phyloP scores from a whole-genome alignment of 2,329 filamentous ascomycete genomes.

The Colletotrichum cereale region DNA sequence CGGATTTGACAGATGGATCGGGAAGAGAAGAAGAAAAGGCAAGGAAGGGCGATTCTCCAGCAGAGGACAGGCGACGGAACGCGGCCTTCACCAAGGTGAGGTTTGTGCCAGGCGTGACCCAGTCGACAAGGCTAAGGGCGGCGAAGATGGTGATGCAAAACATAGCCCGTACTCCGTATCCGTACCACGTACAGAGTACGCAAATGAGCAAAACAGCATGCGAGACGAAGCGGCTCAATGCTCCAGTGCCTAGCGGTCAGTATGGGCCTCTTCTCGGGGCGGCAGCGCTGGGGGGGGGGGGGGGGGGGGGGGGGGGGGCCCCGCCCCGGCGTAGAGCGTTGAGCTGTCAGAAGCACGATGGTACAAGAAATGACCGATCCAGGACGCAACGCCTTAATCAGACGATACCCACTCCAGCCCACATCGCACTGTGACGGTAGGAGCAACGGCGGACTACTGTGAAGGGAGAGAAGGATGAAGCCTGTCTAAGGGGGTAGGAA shows the following conservation, averaged over 20 bases:
- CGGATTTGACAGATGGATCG: slow-evolving; percentile 11
- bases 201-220: not conserved
- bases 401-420: slow-evolving; percentile 35
- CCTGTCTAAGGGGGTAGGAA: slow-evolving; percentile 1
- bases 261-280: slow-evolving; percentile 6
- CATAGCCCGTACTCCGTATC: not conserved
- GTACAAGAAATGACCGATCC: slow-evolving; percentile 34
- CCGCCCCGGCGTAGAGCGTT: slow-evolving; percentile 11
- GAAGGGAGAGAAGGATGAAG: slow-evolving; percentile 23
- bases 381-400: slow-evolving; percentile 30
- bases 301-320: no score
- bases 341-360: slow-evolving; percentile 29
- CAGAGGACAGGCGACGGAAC: not conserved
- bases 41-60: not conserved
- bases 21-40: not conserved
- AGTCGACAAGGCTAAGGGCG: not conserved
- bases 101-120: slow-evolving; percentile 1
- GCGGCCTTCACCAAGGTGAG: not conserved
- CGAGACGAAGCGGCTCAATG: slow-evolving; percentile 17
- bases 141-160: slow-evolving; percentile 19
- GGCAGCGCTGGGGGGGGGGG: slow-evolving; percentile 13
- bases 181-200: no score
- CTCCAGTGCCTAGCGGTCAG: not conserved
- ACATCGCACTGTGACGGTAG: slow-evolving; percentile 26
- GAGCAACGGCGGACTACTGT: slow-evolving; percentile 13